Evolutionary conservation across 78 protist genomes (phyloP).

Genomic region (Speleostelium caveatum): DNA sequence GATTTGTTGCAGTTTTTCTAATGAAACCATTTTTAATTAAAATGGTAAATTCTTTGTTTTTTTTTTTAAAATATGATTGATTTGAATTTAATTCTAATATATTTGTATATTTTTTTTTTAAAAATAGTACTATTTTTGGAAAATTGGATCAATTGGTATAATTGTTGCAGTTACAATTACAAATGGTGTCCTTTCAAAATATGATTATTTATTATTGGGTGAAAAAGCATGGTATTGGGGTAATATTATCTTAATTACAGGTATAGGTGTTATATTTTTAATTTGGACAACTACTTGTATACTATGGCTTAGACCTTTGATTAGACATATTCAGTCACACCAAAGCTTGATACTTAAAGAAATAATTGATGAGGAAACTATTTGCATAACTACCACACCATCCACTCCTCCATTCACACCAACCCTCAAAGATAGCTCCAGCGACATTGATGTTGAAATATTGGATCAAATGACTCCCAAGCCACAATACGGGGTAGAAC

Average conservation of each 20-base stretch:
- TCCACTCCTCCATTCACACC: neutral
- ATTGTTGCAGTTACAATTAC: constrained; percentile 20
- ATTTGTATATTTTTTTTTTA: no score
- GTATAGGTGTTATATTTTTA: constrained; percentile 35
- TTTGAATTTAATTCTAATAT: no score
- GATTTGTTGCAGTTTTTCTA: no score
- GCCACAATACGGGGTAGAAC: constrained; percentile 53
- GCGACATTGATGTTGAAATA: constrained; percentile 29
- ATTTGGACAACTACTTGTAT: constrained; percentile 29
- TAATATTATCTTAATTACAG: constrained; percentile 13
- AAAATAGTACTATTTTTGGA: constrained; percentile 69
- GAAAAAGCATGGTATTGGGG: constrained; percentile 9
- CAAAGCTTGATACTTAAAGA: constrained; percentile 11
- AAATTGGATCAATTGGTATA: neutral
- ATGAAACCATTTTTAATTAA: no score
- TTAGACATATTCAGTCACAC: constrained; percentile 7
- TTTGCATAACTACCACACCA: neutral
- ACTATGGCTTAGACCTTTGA: constrained; percentile 39
- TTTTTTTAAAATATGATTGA: no score
- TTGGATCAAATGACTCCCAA: constrained; percentile 27
- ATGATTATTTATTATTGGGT: neutral
- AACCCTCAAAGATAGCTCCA: neutral
- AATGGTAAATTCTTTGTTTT: no score
- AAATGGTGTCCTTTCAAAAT: constrained; percentile 36
- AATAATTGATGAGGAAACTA: constrained; percentile 37